phyloP scores from a whole-genome alignment of 2,329 filamentous ascomycete species.

The Sporothrix sp. region DNA sequence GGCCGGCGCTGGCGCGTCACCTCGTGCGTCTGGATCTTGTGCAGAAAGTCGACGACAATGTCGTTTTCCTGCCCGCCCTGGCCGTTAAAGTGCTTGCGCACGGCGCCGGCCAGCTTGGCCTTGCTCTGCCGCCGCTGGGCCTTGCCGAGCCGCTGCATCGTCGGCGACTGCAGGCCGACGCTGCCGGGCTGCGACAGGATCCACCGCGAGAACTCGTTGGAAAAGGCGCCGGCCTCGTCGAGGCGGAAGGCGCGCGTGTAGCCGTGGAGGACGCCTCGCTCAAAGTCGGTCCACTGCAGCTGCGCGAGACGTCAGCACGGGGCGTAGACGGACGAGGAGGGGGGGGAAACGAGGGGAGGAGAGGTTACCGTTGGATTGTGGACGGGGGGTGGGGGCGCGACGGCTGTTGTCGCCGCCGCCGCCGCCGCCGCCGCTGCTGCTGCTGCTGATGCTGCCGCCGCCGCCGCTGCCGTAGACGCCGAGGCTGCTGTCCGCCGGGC shows the following conservation, averaged over 20 bases:
- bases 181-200: conserved; percentile 51
- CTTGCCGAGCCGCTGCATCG: conserved; percentile 58
- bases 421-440: no score
- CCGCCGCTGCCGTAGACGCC: conserved; percentile 14
- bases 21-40: conserved; percentile 55
- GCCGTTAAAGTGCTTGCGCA: conserved; percentile 76
- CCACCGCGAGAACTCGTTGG: conserved; percentile 50
- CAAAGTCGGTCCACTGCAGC: conserved; percentile 59
- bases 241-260: conserved; percentile 69
- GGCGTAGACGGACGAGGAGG: not conserved
- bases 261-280: conserved; percentile 57
- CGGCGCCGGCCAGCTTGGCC: conserved; percentile 59
- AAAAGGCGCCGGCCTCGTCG: conserved; percentile 60
- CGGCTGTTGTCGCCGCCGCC: no score
- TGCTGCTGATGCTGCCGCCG: no score
- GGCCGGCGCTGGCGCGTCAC: conserved; percentile 19
- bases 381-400: no score
- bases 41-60: conserved; percentile 69
- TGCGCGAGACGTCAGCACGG: conserved; percentile 21
- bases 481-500: conserved; percentile 39
- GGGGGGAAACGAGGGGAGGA: not conserved
- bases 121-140: conserved; percentile 58
- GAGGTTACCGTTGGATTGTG: no score
- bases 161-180: conserved; percentile 64
- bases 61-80: conserved; percentile 73